A percentile compares a stretch with the other conserved stretches of the same genome.
phyloP scores from a whole-genome alignment of 805 yeast species.

The Peterozyma xylosa region DNA sequence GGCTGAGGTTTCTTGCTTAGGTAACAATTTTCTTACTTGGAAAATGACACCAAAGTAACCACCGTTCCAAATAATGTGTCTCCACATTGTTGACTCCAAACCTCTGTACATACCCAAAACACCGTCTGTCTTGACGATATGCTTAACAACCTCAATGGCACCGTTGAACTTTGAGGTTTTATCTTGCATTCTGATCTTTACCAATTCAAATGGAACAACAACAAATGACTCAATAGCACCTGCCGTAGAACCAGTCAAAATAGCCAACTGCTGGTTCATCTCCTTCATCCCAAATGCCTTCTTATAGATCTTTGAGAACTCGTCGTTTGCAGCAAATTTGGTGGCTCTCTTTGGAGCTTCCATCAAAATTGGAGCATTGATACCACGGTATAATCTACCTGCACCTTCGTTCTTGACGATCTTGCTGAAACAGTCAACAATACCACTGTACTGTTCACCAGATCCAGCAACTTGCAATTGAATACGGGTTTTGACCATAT shows the following conservation, averaged over 20 bases:
- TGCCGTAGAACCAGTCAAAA: slow-evolving; percentile 95
- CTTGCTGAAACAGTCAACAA: slow-evolving; percentile 75
- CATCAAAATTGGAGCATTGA: slow-evolving; percentile 94
- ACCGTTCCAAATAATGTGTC: slow-evolving; percentile 96
- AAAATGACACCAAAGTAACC: slow-evolving; percentile 95
- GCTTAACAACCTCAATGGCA: slow-evolving; percentile 72
- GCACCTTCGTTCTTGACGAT: slow-evolving; percentile 84
- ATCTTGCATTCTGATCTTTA: slow-evolving; percentile 93
- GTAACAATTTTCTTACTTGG: slow-evolving; percentile 76
- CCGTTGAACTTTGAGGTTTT: slow-evolving; percentile 74
- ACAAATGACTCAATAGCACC: slow-evolving; percentile 97
- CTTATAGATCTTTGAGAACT: slow-evolving; percentile 84
- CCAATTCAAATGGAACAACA: slow-evolving; percentile 95
- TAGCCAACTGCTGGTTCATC: slow-evolving; percentile 76
- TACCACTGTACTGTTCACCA: slow-evolving; percentile 69
- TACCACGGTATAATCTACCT: slow-evolving; percentile 82
- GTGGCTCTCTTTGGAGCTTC: slow-evolving; percentile 99
- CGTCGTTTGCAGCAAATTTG: slow-evolving; percentile 96
- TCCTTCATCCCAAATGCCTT: slow-evolving; percentile 57
- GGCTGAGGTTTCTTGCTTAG: slow-evolving; percentile 61
- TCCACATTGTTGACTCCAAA: slow-evolving; percentile 93
- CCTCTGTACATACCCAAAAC: slow-evolving; percentile 84
- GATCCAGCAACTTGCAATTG: slow-evolving; percentile 64
- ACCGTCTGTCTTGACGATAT: slow-evolving; percentile 72
- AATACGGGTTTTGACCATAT: slow-evolving; percentile 94